Percentiles rank a stretch among this genome's conserved stretches.
Conservation (phyloP, 176 grass and related monocot genomes). For the Calamus simplicifolius region DNA sequence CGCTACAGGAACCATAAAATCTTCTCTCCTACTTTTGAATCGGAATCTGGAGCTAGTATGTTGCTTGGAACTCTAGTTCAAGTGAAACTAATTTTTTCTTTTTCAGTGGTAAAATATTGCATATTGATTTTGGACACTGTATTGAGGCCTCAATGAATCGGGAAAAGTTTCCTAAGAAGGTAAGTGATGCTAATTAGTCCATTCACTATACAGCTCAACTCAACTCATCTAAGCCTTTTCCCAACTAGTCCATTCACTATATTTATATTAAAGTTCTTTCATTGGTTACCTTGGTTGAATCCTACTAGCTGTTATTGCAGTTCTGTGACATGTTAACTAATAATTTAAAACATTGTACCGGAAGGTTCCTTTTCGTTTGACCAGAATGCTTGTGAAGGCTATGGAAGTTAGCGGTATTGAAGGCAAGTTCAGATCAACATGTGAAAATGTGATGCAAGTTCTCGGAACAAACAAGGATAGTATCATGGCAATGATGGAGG, state of each 20-base stretch:
- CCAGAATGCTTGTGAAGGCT: constrained; percentile 96
- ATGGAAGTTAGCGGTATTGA: constrained; percentile 99
- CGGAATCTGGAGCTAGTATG: too few relatives aligned
- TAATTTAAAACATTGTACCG: too few relatives aligned
- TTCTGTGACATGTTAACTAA: background rate
- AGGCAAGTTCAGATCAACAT: constrained; percentile 94
- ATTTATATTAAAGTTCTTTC: too few relatives aligned
- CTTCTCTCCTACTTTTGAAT: background rate
- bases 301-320: background rate
- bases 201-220: too few relatives aligned
- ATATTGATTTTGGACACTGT: constrained; percentile 98
- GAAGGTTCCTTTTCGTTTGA: constrained; percentile 96
- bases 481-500: constrained; percentile 99
- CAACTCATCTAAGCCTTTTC: too few relatives aligned
- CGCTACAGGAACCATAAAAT: constrained; percentile 48
- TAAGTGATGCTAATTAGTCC: constrained; percentile 17
- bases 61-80: too few relatives aligned
- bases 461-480: constrained; percentile 95
- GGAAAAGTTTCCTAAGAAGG: constrained; percentile 97
- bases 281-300: too few relatives aligned
- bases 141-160: constrained; percentile 98
- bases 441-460: constrained; percentile 99
- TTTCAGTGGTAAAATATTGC: constrained; percentile 95
- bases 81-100: constrained; percentile 1
- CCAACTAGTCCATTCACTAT: too few relatives aligned